phyloP scores from a whole-genome alignment of 2,329 filamentous ascomycete genomes.

The Colletotrichum sp. region DNA sequence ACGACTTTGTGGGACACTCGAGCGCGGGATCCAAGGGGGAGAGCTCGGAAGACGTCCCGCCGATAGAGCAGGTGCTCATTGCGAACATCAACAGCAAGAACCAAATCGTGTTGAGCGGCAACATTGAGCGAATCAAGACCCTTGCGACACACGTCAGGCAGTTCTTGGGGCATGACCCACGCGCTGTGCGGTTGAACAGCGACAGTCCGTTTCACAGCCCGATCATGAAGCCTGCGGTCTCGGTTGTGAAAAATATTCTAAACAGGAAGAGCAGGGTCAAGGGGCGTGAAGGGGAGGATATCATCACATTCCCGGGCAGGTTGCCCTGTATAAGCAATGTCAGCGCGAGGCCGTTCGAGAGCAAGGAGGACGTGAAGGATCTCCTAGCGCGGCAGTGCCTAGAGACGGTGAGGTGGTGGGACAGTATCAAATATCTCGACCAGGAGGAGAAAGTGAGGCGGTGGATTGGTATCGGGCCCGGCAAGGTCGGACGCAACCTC shows the following conservation, averaged over 20 bases:
- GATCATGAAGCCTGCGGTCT: constrained; percentile 85
- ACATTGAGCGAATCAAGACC: constrained; percentile 80
- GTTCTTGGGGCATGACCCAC: constrained; percentile 89
- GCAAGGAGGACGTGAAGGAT: constrained; percentile 77
- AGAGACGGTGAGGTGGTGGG: constrained; percentile 96
- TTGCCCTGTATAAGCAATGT: constrained; percentile 89
- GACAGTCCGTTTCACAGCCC: constrained; percentile 92
- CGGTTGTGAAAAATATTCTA: constrained; percentile 74
- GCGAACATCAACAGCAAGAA: constrained; percentile 97
- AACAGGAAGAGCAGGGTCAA: constrained; percentile 59
- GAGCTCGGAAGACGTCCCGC: constrained; percentile 69
- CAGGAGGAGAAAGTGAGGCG: constrained; percentile 80
- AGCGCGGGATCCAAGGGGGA: constrained; percentile 71
- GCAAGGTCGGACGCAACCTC: constrained; percentile 90
- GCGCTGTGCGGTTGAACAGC: constrained; percentile 84
- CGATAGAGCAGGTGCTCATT: constrained; percentile 86
- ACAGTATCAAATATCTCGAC: constrained; percentile 88
- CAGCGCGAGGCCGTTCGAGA: constrained; percentile 77
- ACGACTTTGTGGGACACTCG: constrained; percentile 77
- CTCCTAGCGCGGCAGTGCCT: constrained; percentile 81
- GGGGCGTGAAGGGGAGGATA: constrained; percentile 62
- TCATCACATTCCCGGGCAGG: constrained; percentile 76
- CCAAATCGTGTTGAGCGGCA: constrained; percentile 92
- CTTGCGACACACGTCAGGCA: constrained; percentile 85
- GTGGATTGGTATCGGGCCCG: constrained; percentile 92